Evolutionary conservation across 1,284 basidiomycete species (phyloP).

Genomic region (Moesziomyces antarcticus): DNA sequence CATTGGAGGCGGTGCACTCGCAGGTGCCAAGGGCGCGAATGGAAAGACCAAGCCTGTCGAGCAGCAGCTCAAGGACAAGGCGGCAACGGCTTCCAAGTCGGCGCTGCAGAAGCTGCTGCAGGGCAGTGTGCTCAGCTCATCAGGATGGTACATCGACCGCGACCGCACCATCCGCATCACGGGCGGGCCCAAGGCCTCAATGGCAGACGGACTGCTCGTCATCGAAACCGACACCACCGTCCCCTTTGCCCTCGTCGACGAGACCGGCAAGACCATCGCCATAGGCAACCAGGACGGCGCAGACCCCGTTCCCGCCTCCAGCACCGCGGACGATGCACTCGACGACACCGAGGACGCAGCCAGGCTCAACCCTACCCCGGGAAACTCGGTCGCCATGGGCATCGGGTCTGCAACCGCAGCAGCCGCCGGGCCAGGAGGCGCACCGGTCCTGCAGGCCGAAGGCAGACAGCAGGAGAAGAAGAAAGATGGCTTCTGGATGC

Average conservation of each 20-base stretch:
- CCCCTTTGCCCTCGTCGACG: conserved; percentile 48
- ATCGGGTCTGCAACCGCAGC: conserved; percentile 27
- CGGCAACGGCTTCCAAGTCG: conserved; percentile 43
- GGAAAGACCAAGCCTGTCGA: conserved; percentile 47
- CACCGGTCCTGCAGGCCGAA: conserved; percentile 29
- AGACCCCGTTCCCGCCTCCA: conserved; percentile 24
- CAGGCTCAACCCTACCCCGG: conserved; percentile 19
- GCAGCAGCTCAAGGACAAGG: conserved; percentile 35
- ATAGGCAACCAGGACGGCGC: conserved; percentile 45
- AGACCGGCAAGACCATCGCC: conserved; percentile 51
- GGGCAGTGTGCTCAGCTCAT: conserved; percentile 54
- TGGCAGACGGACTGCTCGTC: conserved; percentile 52
- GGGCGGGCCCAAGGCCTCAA: conserved; percentile 52
- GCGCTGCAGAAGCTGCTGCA: conserved; percentile 51
- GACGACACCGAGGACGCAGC: conserved; percentile 43
- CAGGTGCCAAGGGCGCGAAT: conserved; percentile 22
- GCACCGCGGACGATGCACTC: conserved; percentile 6
- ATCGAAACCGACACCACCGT: conserved; percentile 54
- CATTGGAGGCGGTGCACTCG: conserved; percentile 54
- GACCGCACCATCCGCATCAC: conserved; percentile 54
- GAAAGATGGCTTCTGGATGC: conserved; percentile 44
- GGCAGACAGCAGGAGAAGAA: conserved; percentile 29
- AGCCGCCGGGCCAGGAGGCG: conserved; percentile 21
- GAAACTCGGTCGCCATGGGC: conserved; percentile 14
- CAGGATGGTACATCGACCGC: conserved; percentile 59